phyloP scores from a whole-genome alignment of 495 filamentous ascomycete genomes.

The Alectoria sarmentosa region DNA sequence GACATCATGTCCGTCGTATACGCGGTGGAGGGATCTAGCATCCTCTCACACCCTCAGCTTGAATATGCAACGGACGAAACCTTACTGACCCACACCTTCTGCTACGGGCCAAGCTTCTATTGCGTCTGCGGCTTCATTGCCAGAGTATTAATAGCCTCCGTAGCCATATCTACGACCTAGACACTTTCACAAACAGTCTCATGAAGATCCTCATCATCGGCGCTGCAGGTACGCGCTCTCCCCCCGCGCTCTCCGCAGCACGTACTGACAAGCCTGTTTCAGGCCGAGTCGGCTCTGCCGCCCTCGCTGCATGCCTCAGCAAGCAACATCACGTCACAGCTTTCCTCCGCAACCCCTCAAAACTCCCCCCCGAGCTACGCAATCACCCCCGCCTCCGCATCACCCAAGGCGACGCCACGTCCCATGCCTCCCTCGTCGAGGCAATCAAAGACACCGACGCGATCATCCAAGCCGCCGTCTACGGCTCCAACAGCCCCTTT shows the following conservation, averaged over 20 bases:
- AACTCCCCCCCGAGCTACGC: slow-evolving; percentile 15
- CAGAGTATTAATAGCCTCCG: background rate
- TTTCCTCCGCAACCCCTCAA: slow-evolving; percentile 21
- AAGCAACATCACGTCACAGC: slow-evolving; percentile 22
- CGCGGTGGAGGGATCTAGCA: background rate
- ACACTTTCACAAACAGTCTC: background rate
- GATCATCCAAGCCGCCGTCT: slow-evolving; percentile 22
- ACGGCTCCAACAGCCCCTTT: slow-evolving; percentile 9
- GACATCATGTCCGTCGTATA: background rate
- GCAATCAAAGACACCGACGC: slow-evolving; percentile 20
- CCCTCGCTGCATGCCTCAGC: slow-evolving; percentile 20
- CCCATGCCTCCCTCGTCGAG: slow-evolving; percentile 14
- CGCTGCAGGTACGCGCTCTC: slow-evolving; percentile 17
- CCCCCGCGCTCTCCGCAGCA: background rate
- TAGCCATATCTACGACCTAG: background rate
- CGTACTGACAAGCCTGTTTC: background rate
- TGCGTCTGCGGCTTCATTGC: background rate
- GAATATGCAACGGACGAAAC: slow-evolving; percentile 5
- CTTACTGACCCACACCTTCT: background rate
- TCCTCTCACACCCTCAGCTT: background rate
- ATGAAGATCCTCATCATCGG: slow-evolving; percentile 24
- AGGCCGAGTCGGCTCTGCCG: slow-evolving; percentile 23
- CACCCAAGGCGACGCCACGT: slow-evolving; percentile 19
- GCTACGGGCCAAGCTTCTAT: background rate
- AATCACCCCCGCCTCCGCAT: slow-evolving; percentile 18